Conservation (phyloP, 129 eudicot genomes). For the Saposhnikovia divaricata region DNA sequence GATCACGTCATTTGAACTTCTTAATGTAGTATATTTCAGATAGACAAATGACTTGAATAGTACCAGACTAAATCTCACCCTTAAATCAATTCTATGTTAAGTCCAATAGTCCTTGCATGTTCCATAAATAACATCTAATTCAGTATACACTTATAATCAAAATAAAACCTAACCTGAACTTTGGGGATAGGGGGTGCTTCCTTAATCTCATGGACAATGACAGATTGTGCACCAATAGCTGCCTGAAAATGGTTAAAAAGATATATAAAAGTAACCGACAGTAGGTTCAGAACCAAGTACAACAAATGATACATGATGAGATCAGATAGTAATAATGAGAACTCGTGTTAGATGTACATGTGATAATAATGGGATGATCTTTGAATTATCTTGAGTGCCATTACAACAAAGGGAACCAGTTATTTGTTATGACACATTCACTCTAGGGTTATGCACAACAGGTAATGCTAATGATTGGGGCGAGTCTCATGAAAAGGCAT, state of each 20-base stretch:
- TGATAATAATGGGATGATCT: not conserved
- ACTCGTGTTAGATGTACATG: not conserved
- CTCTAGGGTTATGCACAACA: not conserved
- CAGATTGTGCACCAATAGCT: conserved; percentile 73
- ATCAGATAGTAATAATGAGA: not conserved
- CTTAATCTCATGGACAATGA: conserved; percentile 39
- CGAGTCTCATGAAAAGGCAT: no score
- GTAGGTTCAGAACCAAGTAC: not conserved
- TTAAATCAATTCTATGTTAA: not conserved
- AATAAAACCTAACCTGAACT: conserved; percentile 34
- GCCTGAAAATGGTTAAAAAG: conserved; percentile 35
- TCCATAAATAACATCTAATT: not conserved
- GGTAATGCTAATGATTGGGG: no score
- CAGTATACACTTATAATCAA: not conserved
- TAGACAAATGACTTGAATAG: not conserved
- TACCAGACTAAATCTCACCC: not conserved
- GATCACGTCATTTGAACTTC: not conserved
- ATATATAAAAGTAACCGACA: not conserved
- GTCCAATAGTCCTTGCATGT: conserved; percentile 1
- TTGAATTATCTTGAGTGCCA: not conserved
- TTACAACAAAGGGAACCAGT: not conserved
- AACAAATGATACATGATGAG: not conserved
- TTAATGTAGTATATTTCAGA: not conserved
- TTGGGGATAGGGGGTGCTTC: conserved; percentile 50
- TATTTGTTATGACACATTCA: not conserved